phyloP scores from a whole-genome alignment of 139 green algal species.

The Haematococcus lacustris region DNA sequence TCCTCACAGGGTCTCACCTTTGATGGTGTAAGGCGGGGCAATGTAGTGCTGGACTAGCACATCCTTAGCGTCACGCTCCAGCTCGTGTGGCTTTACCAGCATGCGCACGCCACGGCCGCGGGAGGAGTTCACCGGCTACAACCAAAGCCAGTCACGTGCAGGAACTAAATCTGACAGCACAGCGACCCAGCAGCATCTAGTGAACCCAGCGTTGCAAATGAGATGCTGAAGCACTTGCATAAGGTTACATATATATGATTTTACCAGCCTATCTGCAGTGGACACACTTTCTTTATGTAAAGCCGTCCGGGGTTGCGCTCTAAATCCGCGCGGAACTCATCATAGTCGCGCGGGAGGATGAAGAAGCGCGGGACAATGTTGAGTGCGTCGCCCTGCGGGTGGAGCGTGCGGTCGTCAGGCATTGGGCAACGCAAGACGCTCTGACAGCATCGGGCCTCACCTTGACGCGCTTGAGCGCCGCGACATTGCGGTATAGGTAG shows the following conservation, averaged over 20 bases:
- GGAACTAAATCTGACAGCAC: neutral
- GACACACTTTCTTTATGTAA: conserved; percentile 54
- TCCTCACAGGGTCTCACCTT: too few relatives aligned
- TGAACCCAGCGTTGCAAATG: too few relatives aligned
- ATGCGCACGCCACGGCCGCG: conserved; percentile 51
- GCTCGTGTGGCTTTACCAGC: conserved; percentile 28
- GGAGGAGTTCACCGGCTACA: conserved; percentile 36
- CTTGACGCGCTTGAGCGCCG: conserved; percentile 13
- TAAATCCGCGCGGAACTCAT: conserved; percentile 43
- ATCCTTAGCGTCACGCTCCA: conserved; percentile 40
- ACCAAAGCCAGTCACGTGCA: too few relatives aligned
- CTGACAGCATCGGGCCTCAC: too few relatives aligned
- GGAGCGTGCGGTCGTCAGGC: too few relatives aligned
- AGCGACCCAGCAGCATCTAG: neutral
- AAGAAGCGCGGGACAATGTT: conserved; percentile 58
- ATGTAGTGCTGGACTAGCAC: conserved; percentile 70
- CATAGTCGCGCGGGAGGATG: conserved; percentile 48
- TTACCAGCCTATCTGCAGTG: too few relatives aligned
- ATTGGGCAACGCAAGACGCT: too few relatives aligned
- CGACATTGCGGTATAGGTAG: conserved; percentile 45
- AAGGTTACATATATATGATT: too few relatives aligned
- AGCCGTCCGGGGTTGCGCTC: conserved; percentile 32
- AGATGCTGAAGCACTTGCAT: too few relatives aligned
- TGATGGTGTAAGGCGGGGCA: conserved; percentile 46
- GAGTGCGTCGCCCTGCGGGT: too few relatives aligned